Evolutionary conservation across 2,329 filamentous ascomycete species (phyloP).

Genomic region (Cladobotryum protrusum): DNA sequence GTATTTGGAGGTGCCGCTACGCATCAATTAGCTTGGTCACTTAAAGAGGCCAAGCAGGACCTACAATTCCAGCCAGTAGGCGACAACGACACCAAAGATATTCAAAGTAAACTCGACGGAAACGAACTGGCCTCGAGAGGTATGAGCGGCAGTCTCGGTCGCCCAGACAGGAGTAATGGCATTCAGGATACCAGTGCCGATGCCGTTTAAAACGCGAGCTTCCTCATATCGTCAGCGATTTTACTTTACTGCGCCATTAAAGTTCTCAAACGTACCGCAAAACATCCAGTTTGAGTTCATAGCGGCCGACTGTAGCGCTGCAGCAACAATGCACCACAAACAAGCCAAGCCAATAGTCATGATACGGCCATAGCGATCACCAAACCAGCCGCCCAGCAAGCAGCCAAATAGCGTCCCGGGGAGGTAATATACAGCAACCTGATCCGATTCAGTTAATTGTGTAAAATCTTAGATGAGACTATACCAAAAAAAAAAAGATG

Average conservation of each 20-base stretch:
- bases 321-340: constrained; percentile 54
- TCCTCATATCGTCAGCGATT: not conserved
- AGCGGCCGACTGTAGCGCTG: constrained; percentile 58
- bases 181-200: constrained; percentile 64
- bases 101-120: constrained; percentile 69
- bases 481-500: no score
- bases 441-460: no score
- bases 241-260: not conserved
- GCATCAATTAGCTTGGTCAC: not conserved
- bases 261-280: constrained; percentile 41
- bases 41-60: not conserved
- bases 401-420: constrained; percentile 53
- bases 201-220: constrained; percentile 43
- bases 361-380: constrained; percentile 57
- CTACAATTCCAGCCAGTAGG: constrained; percentile 53
- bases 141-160: constrained; percentile 63
- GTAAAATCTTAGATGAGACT: no score
- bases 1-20: constrained; percentile 51
- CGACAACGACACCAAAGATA: constrained; percentile 59
- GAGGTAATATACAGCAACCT: constrained; percentile 39
- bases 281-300: constrained; percentile 66
- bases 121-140: constrained; percentile 61
- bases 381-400: constrained; percentile 56
- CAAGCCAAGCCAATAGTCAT: constrained; percentile 56
- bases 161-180: constrained; percentile 67